Percentiles rank a stretch among this genome's conserved stretches.
Conservation (phyloP, 495 filamentous ascomycete species). For the Physcia stellaris region DNA sequence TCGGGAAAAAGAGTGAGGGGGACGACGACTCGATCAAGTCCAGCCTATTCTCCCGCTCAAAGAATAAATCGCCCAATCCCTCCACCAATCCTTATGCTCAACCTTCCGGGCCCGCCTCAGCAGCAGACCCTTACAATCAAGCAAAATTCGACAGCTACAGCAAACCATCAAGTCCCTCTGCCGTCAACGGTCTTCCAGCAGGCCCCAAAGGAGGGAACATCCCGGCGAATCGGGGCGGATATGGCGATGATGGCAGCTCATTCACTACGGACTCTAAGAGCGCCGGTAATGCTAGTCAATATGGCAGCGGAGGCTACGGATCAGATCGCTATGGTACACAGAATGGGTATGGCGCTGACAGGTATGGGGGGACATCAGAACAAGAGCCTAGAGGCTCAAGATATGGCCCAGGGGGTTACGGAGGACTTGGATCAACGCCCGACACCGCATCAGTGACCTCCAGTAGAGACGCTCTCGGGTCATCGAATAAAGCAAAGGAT, state of each 20-base stretch:
- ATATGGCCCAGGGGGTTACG: constrained; percentile 58
- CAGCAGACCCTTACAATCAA: constrained; percentile 49
- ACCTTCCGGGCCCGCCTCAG: constrained; percentile 29
- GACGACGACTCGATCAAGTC: constrained; percentile 44
- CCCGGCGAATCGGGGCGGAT: constrained; percentile 33
- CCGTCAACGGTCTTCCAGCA: not conserved
- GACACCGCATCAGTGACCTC: constrained; percentile 35
- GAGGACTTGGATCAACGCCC: constrained; percentile 51
- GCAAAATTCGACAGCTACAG: constrained; percentile 33
- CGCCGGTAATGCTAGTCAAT: not conserved
- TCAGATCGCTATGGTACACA: constrained; percentile 49
- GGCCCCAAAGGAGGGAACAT: constrained; percentile 22
- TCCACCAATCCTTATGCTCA: constrained; percentile 57
- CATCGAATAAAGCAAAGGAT: constrained; percentile 27
- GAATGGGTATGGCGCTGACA: constrained; percentile 50
- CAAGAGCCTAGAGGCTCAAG: constrained; percentile 17
- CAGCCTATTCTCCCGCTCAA: constrained; percentile 43
- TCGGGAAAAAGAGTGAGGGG: constrained; percentile 52
- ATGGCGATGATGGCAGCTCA: not conserved
- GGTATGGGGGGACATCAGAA: constrained; percentile 34
- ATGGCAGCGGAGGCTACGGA: constrained; percentile 32
- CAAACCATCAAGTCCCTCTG: constrained; percentile 17
- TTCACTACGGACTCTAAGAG: too few species aligned
- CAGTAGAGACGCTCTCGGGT: constrained; percentile 43
- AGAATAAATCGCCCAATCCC: constrained; percentile 44